Evolutionary conservation across 768 basidiomycete genomes (phyloP), one percentile per base, ranked within the genome.

Genomic region (Coprinellus micaceus): DNA sequence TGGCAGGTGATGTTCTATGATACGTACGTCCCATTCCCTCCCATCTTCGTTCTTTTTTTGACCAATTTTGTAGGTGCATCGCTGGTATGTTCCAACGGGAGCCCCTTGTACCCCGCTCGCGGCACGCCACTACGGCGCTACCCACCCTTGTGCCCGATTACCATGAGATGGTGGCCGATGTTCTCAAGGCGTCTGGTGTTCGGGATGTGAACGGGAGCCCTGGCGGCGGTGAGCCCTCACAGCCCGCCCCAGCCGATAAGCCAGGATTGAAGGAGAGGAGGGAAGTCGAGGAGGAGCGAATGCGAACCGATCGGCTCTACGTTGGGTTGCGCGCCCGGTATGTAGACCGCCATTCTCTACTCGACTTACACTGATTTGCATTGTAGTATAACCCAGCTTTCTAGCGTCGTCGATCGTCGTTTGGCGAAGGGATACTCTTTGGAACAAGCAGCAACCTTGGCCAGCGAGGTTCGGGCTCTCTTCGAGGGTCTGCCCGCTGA

Each of bases 1-100:
- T 92, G 90, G 90, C 86, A 89, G 52, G 76, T 90, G 11, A 79
- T 83, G 64, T 89, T 81, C 68, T 90, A 84, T 66, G 91, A 92
- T 67, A 64, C 86, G 90, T 91, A 66, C 62, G 87, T 80, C n/a
- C 36, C 49, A 37, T 57, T 45, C 51, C 39, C 50, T 55, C 52
- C 56, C 53, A 49, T 52, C 37, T 36, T 37, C 17, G 22, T 12
- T 51, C 28, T n/a, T n/a, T n/a, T n/a, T n/a, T n/a, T n/a, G n/a
- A n/a, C n/a, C n/a, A n/a, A n/a, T n/a, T n/a, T n/a, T n/a, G n/a
- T n/a, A 91, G 89, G 58, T 87, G 88, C 66, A 74, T 84, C 19
- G 83, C 89, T 4, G 89, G 91, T 64, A 77, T 75, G 6, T 75
- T 88, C 69, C 82, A 83, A 4, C 82, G 83, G 54, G 74, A 79